A percentile compares a stretch with the other conserved stretches of the same genome.
Evolutionary conservation across 257 asterid genomes (phyloP).

Genomic region (Thymus quinquecostatus): DNA sequence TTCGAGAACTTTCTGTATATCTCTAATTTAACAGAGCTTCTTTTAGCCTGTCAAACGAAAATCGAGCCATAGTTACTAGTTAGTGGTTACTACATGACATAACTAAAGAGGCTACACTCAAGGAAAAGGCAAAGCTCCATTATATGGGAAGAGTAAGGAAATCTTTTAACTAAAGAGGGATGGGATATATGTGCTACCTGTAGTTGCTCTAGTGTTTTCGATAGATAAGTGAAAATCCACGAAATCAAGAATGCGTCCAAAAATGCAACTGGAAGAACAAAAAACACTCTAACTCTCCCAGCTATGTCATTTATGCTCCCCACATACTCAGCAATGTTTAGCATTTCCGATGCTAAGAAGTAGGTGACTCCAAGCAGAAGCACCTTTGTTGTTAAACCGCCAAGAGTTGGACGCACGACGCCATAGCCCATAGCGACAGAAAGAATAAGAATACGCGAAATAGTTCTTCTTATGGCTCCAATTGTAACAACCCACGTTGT

Average conservation of each 20-base stretch:
- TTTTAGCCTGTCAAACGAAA: constrained; percentile 74
- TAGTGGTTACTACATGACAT: constrained; percentile 5
- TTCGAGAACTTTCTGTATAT: constrained; percentile 91
- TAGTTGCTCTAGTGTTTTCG: constrained; percentile 88
- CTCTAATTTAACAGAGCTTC: constrained; percentile 85
- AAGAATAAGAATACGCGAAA: constrained; percentile 87
- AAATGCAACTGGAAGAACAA: constrained; percentile 90
- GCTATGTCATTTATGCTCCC: constrained; percentile 94
- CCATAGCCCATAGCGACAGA: constrained; percentile 98
- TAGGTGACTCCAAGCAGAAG: constrained; percentile 82
- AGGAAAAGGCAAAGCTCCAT: constrained; percentile 25
- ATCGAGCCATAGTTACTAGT: constrained; percentile 4
- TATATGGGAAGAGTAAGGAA: constrained; percentile 1
- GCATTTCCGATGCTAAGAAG: constrained; percentile 82
- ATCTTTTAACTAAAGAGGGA: neutral
- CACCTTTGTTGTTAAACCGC: constrained; percentile 94
- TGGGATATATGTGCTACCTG: constrained; percentile 58
- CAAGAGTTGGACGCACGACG: constrained; percentile 96
- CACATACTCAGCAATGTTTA: constrained; percentile 82
- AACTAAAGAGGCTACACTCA: constrained; percentile 20
- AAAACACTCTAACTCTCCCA: constrained; percentile 78
- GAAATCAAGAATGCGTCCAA: constrained; percentile 89
- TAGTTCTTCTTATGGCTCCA: constrained; percentile 75
- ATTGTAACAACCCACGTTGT: constrained; percentile 92
- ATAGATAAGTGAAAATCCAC: constrained; percentile 98